These are phyloP conservation scores for Aplosporella prunicola DNA, from an alignment of 2,329 filamentous ascomycete species.

Conservation along the genomic window DNA sequence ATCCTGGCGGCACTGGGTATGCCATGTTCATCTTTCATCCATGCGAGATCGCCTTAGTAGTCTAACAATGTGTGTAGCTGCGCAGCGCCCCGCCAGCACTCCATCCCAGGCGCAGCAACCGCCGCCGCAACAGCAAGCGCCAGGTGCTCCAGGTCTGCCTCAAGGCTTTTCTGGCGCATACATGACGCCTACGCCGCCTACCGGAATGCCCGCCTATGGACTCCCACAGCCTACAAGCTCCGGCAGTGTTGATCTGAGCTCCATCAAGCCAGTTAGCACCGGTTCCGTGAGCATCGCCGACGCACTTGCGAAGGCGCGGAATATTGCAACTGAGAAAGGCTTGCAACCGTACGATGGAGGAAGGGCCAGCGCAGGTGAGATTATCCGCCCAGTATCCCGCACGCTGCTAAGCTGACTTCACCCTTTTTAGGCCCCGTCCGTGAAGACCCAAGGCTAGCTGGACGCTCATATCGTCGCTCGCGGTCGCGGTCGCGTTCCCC, in stretches of 20 bases:
- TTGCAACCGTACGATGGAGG: conserved; percentile 41
- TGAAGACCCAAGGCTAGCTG: conserved; percentile 41
- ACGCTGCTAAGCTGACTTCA: conserved; percentile 7
- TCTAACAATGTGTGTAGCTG: conserved; percentile 27
- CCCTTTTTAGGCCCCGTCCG: conserved; percentile 24
- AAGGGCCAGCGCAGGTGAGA: conserved; percentile 28
- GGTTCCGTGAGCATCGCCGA: conserved; percentile 78
- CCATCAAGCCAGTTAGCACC: conserved; percentile 68
- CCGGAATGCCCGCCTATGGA: conserved; percentile 31
- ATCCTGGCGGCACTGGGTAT: conserved; percentile 31
- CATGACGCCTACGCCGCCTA: conserved; percentile 33
- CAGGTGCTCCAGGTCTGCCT: conserved; percentile 31
- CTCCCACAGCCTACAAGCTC: conserved; percentile 62
- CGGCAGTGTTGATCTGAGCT: conserved; percentile 70
- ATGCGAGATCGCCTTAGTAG: conserved; percentile 1
- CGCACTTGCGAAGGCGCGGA: conserved; percentile 75
- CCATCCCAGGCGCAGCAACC: conserved; percentile 37
- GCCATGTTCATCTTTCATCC: conserved; percentile 8
- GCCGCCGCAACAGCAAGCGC: conserved; percentile 32
- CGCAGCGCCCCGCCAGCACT: conserved; percentile 39
- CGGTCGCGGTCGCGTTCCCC: conserved; percentile 56
- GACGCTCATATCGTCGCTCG: conserved; percentile 52
- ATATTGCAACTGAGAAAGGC: conserved; percentile 71
- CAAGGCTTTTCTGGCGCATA: conserved; percentile 35
- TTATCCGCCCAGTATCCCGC: conserved; percentile 35